Base-by-base conservation (phyloP, 768 basidiomycete species). In the Rhizopogon roseolus region DNA sequence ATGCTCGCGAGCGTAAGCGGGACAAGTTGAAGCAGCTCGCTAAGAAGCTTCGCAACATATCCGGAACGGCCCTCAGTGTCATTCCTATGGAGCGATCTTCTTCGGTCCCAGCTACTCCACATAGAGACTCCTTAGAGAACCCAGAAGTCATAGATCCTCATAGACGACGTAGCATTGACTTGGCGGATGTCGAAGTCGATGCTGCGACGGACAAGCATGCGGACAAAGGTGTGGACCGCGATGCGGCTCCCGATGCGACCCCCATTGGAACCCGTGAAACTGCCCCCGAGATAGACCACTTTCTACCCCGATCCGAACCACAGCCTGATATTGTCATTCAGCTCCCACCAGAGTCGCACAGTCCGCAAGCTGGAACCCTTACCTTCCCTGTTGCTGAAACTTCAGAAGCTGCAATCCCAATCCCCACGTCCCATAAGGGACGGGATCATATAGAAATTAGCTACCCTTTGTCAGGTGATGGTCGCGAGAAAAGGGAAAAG, bases 11-110 rank as follows among this genome's bases (percentile, higher is more conserved):
- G 53, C 78, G 87, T 50, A 96, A 86, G 69, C 82, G 91, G 37
- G 88, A 94, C 67, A 80, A 79, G 44, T 70, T 96, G 56, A 86
- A 82, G 67, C 84, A 81, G 46, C 72, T 94, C 44, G 90, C 89
- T 16, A 85, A 82, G 61, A 80, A 78, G 60, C 71, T 90, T 52
- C 74, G 77, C 27, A 68, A 69, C 8, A 74, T 77, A 54, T 73
- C 59, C 28, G 62, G 64, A 0, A 63, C 65, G 11, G 67, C 70
- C 0, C 45, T 67, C 36, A 58, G 56, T 22, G 59, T 55, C 6
- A 55, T 48, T 42, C 74, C 73, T 2, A 70, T 71, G 6, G 78
- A 70, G 25, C 78, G 85, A 25, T 71, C 85, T 17, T 82, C 80
- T 3, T 84, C 83, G 6, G 84, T 86, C 6, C 85, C 85, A 0